These are phyloP conservation scores for Komagataella populi DNA, from an alignment of 805 yeast species.

Conservation along the genomic window DNA sequence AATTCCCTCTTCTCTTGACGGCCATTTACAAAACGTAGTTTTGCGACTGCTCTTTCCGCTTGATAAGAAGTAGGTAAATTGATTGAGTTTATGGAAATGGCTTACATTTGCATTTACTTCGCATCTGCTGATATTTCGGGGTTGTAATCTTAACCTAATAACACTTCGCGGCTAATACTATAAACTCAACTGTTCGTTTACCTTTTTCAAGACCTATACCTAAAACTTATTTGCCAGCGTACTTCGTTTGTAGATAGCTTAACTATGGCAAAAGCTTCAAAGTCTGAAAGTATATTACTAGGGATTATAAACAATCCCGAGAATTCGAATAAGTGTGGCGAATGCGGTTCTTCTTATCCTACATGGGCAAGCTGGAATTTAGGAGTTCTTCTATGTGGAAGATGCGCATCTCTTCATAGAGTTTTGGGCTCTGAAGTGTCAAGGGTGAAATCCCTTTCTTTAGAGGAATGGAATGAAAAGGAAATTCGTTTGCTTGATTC, in stretches of 20 bases:
- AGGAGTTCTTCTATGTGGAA: conserved; percentile 69
- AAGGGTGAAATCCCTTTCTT: conserved; percentile 54
- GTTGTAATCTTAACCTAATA: too few species aligned
- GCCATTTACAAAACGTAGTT: background rate
- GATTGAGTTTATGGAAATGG: background rate
- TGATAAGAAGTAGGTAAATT: background rate
- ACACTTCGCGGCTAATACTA: too few species aligned
- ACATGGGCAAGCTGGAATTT: conserved; percentile 35
- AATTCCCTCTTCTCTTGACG: background rate
- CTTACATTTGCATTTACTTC: too few species aligned
- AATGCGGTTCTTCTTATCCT: conserved; percentile 57
- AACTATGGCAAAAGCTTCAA: background rate
- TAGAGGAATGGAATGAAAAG: conserved; percentile 52
- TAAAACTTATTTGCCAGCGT: too few species aligned
- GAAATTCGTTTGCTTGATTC: conserved; percentile 32
- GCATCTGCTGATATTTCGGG: too few species aligned
- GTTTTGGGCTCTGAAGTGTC: conserved; percentile 50
- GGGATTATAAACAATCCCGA: conserved; percentile 43
- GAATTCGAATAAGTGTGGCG: conserved; percentile 67
- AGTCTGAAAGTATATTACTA: conserved; percentile 26
- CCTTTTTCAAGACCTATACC: too few species aligned
- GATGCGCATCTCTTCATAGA: conserved; percentile 74
- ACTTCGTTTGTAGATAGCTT: background rate
- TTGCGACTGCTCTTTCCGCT: too few species aligned
- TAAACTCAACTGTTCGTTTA: too few species aligned